Evolutionary conservation across 768 basidiomycete genomes (phyloP), one percentile per base, ranked within the genome.

Genomic region (Suillus brevipes): DNA sequence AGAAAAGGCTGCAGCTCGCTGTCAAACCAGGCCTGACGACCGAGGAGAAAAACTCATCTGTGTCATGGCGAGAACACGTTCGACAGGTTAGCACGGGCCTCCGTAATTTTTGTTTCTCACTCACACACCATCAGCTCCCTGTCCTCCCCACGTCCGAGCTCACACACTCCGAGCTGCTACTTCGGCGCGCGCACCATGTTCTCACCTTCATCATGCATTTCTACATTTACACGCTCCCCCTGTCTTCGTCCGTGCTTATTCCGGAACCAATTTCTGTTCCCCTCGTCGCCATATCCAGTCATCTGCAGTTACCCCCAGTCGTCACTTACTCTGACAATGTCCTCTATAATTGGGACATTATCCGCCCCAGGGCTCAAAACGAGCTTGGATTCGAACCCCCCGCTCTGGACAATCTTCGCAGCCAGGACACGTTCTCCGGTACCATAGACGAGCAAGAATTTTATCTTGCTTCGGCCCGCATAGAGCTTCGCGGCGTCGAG

Each of bases 321-420:
- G 82, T 95, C 64, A 97, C 95, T 4, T 97, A 95, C 73, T 89
- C 95, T 12, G 95, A 97, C 74, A 90, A 89, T 36, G 95, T 97
- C 9, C 84, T 97, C 34, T 97, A 95, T 78, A 97, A 97, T 74
- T 92, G 90, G 89, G 69, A 37, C 70, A 82, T 68, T 68, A 47
- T 53, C 42, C 73, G 78, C 67, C 78, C 84, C 66, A 25, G 36
- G 28, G 34, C 13, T 2, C 36, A 20, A 69, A 72, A 37, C 71
- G 84, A 58, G 71, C 73, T 40, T 25, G 58, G 61, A 34, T 38
- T 37, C 20, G 31, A 63, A 23, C 16, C 37, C 34, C 81, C 83
- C 1, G 78, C 77, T 37, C 75, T 85, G 6, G 78, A 87, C 62
- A 89, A 93, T 71, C 80, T 95, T 60, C 83, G 84, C 52, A 85